Percentiles rank a stretch among this genome's conserved stretches.
Conservation (phyloP, 179 eudicot genomes). For the Beta corolliflora region DNA sequence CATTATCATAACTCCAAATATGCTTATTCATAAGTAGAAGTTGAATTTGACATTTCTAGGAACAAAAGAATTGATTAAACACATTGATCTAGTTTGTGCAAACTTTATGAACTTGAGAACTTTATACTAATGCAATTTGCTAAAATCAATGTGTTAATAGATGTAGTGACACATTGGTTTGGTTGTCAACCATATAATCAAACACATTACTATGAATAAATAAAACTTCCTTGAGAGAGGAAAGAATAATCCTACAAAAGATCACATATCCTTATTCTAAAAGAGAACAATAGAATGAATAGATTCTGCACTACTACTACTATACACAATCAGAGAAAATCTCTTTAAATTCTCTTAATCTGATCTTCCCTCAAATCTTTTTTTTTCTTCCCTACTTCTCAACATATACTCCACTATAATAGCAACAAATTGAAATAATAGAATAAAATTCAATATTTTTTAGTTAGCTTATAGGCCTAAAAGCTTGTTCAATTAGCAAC, state of each 20-base stretch:
- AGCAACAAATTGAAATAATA: constrained; percentile 24
- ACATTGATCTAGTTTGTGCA: too few species aligned
- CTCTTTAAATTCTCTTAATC: constrained; percentile 1
- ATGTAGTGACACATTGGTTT: neutral
- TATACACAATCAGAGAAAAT: constrained; percentile 19
- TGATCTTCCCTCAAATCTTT: neutral
- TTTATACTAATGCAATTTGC: neutral
- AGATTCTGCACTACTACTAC: constrained; percentile 5
- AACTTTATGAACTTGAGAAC: neutral
- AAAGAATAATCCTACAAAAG: constrained; percentile 23
- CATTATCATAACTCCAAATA: neutral
- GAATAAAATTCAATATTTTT: constrained; percentile 12
- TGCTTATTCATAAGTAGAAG: neutral
- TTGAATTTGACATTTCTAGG: neutral
- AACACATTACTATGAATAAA: neutral
- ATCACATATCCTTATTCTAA: constrained; percentile 12
- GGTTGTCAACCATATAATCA: neutral
- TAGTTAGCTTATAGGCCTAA: constrained; percentile 17
- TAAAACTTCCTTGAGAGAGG: constrained; percentile 15
- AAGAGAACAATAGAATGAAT: constrained; percentile 23
- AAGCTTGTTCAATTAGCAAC: constrained; percentile 27
- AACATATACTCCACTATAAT: constrained; percentile 1
- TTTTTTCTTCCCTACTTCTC: neutral
- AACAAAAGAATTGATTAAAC: neutral
- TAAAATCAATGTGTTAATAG: neutral